A percentile compares a stretch with the other conserved stretches of the same genome.
These are phyloP conservation scores for Xylaria intraflava DNA, from an alignment of 495 filamentous ascomycete species.

Conservation along the genomic window DNA sequence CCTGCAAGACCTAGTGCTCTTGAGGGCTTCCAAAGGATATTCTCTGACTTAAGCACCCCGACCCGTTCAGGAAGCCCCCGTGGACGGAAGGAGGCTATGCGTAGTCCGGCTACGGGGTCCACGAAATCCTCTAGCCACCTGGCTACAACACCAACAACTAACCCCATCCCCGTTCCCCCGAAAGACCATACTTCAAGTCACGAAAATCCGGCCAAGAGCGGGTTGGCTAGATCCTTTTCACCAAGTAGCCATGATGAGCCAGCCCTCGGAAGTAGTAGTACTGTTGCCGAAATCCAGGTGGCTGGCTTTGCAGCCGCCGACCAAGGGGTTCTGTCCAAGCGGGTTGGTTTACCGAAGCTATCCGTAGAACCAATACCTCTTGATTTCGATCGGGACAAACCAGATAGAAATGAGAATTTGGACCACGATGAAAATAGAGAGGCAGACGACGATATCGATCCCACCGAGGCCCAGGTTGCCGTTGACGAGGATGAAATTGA, in stretches of 20 bases:
- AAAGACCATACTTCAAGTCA: conserved; percentile 24
- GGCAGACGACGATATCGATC: conserved; percentile 19
- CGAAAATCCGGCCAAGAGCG: conserved; percentile 25
- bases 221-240: conserved; percentile 31
- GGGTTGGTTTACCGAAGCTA: conserved; percentile 33
- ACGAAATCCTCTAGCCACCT: conserved; percentile 16
- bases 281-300: conserved; percentile 35
- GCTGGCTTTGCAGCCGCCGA: conserved; percentile 48
- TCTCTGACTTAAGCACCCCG: conserved; percentile 46
- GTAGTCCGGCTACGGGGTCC: conserved; percentile 21
- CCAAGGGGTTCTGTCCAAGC: conserved; percentile 44
- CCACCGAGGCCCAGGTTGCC: conserved; percentile 23
- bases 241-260: conserved; percentile 22
- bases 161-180: conserved; percentile 24
- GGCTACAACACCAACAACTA: conserved; percentile 24
- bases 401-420: conserved; percentile 14
- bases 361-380: conserved; percentile 34
- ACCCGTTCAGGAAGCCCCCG: conserved; percentile 44
- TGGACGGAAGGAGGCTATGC: conserved; percentile 35
- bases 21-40: conserved; percentile 50
- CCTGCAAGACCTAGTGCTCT: conserved; percentile 43
- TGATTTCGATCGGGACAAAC: conserved; percentile 28
- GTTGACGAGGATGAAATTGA: conserved; percentile 38
- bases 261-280: conserved; percentile 20
- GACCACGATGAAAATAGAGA: conserved; percentile 19